Conservation (phyloP, 208 protist species). For the Spongospora subterranea region DNA sequence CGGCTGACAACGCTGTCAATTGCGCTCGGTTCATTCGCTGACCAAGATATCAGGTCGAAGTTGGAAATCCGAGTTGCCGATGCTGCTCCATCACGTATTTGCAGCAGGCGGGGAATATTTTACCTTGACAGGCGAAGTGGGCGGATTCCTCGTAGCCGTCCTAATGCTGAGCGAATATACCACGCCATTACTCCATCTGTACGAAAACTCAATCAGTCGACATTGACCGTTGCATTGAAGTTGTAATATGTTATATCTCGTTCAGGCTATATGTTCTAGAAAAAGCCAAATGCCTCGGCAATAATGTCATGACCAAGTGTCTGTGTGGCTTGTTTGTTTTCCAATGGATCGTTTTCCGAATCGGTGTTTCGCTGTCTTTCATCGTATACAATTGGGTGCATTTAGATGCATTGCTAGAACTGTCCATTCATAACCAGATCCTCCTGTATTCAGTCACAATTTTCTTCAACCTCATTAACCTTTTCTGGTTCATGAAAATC, state of each 20-base stretch:
- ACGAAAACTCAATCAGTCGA: too few species aligned
- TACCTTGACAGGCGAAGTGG: not conserved
- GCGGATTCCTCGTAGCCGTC: not conserved
- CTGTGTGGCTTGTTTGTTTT: constrained; percentile 14
- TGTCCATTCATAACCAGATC: constrained; percentile 11
- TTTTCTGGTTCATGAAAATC: constrained; percentile 23
- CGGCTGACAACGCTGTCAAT: not conserved
- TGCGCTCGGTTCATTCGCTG: not conserved
- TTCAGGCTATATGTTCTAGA: constrained; percentile 32
- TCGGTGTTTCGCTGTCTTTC: constrained; percentile 23
- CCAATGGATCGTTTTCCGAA: constrained; percentile 42
- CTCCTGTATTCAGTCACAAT: not conserved
- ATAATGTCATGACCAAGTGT: not conserved
- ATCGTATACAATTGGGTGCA: not conserved
- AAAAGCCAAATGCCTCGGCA: not conserved
- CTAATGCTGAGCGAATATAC: constrained; percentile 49
- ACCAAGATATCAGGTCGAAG: not conserved
- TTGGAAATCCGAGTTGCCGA: not conserved
- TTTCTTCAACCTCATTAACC: constrained; percentile 54
- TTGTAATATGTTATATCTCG: not conserved
- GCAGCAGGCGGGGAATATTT: constrained; percentile 21
- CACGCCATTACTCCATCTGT: constrained; percentile 44
- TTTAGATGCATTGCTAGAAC: not conserved
- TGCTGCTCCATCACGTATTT: constrained; percentile 6
- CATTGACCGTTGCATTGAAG: not conserved